Evolutionary conservation across 2,329 filamentous ascomycete species (phyloP).

Genomic region (Exophiala alcalophila): DNA sequence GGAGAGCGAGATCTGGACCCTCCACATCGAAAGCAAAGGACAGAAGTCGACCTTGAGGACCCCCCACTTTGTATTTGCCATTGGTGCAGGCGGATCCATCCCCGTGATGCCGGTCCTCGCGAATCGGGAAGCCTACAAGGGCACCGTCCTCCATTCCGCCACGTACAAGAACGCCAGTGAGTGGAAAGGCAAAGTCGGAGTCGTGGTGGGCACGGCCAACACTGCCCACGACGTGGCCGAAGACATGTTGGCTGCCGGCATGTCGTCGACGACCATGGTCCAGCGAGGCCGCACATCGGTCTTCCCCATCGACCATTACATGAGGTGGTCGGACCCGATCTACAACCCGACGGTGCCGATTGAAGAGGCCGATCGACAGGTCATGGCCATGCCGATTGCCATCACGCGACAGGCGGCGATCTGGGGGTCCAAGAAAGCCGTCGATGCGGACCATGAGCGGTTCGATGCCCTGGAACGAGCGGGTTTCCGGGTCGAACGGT

Average conservation of each 20-base stretch:
- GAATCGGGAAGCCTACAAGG: slow-evolving; percentile 37
- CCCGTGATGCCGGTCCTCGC: slow-evolving; percentile 31
- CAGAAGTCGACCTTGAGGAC: neutral
- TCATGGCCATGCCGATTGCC: slow-evolving; percentile 32
- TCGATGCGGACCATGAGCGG: slow-evolving; percentile 36
- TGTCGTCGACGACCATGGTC: slow-evolving; percentile 46
- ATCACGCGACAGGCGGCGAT: slow-evolving; percentile 35
- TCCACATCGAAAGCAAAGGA: slow-evolving; percentile 33
- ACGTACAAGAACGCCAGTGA: slow-evolving; percentile 35
- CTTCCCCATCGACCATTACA: slow-evolving; percentile 29
- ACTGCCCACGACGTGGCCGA: slow-evolving; percentile 49
- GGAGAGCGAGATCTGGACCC: slow-evolving; percentile 39
- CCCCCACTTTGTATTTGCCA: slow-evolving; percentile 11
- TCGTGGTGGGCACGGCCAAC: slow-evolving; percentile 50
- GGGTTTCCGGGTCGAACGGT: slow-evolving; percentile 44
- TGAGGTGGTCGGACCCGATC: slow-evolving; percentile 19
- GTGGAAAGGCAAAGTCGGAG: slow-evolving; percentile 43
- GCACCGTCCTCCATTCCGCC: slow-evolving; percentile 38
- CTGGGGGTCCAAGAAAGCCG: slow-evolving; percentile 29
- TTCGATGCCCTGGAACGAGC: slow-evolving; percentile 43
- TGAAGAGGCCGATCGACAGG: slow-evolving; percentile 25
- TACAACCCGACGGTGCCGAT: slow-evolving; percentile 29
- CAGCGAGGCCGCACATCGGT: slow-evolving; percentile 44
- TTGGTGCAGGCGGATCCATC: slow-evolving; percentile 31
- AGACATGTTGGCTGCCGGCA: slow-evolving; percentile 45